A percentile compares a stretch with the other conserved stretches of the same genome.
These are phyloP conservation scores for Wickerhamiella azymoides DNA, from an alignment of 805 yeast genomes.

Conservation along the genomic window DNA sequence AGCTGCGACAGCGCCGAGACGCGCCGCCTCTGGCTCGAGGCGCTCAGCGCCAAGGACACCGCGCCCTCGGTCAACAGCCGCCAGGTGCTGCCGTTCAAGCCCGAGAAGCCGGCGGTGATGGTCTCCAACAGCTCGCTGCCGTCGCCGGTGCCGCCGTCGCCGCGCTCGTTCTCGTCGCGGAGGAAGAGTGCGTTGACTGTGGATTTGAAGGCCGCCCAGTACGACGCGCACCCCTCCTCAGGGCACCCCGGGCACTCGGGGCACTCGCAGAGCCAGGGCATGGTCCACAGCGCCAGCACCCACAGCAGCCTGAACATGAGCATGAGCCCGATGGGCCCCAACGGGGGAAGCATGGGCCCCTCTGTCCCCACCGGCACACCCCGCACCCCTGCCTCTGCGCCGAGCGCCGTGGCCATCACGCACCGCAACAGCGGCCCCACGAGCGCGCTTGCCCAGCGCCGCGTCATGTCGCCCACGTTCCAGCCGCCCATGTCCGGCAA, in stretches of 20 bases:
- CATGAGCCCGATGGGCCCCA: not conserved
- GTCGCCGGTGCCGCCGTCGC: not conserved
- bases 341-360: no score
- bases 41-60: not conserved
- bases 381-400: not conserved
- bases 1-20: not conserved
- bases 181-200: not conserved
- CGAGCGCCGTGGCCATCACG: conserved; percentile 5
- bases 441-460: conserved; percentile 4
- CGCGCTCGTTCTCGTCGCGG: not conserved
- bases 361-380: not conserved
- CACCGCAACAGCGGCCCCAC: conserved; percentile 7
- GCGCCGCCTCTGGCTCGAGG: not conserved
- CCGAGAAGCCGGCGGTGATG: not conserved
- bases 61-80: not conserved
- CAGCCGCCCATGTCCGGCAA: not conserved
- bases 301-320: not conserved
- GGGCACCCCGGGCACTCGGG: no score
- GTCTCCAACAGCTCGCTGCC: not conserved
- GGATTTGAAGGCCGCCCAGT: not conserved
- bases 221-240: not conserved
- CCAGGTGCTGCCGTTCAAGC: not conserved
- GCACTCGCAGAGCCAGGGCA: no score
- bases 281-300: not conserved
- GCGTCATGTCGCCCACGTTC: conserved; percentile 5